Conservation (phyloP, 305 asterid genomes). For the Rubia tinctorum region DNA sequence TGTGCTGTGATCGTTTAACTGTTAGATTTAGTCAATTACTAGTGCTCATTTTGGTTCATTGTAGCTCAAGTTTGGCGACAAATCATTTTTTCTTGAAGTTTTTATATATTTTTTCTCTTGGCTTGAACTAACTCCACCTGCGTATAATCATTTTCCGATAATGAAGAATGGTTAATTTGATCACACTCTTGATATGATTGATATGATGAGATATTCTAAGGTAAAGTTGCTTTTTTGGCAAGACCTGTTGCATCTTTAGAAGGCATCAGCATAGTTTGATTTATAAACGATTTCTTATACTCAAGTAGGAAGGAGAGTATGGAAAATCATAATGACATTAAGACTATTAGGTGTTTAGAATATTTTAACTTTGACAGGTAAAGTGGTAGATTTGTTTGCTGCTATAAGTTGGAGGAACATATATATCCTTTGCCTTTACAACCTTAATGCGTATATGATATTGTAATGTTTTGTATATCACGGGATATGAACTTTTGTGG, state of each 20-base stretch:
- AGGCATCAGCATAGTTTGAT: background rate
- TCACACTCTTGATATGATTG: too few species aligned
- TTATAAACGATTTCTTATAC: background rate
- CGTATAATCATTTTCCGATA: too few species aligned
- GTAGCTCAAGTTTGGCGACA: background rate
- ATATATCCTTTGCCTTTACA: background rate
- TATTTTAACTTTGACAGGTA: background rate
- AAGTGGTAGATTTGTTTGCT: background rate
- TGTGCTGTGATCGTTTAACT: background rate
- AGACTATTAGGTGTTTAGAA: background rate
- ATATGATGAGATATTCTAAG: background rate
- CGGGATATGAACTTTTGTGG: background rate
- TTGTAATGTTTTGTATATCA: background rate
- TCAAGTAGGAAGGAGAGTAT: background rate
- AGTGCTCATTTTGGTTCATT: background rate
- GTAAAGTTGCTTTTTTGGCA: background rate
- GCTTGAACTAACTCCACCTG: background rate
- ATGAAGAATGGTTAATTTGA: too few species aligned
- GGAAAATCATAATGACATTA: background rate
- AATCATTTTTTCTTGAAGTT: background rate
- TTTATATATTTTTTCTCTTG: background rate
- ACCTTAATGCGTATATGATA: background rate
- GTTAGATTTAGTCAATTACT: background rate
- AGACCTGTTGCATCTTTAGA: background rate
- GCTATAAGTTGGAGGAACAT: background rate